These are phyloP conservation scores for Nicotiana benthamiana DNA, from an alignment of 257 asterid species.

Conservation along the genomic window DNA sequence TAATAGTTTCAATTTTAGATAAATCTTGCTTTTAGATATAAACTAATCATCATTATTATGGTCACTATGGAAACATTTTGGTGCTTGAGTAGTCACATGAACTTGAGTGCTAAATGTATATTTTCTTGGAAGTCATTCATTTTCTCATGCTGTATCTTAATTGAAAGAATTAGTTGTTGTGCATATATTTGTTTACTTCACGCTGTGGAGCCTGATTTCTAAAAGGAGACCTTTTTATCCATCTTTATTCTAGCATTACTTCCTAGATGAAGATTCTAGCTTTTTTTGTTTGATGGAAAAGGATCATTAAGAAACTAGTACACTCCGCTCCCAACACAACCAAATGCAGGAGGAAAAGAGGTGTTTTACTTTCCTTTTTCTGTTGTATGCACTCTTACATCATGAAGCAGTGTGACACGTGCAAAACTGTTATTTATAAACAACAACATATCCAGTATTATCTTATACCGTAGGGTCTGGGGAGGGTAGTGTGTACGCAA, in stretches of 20 bases:
- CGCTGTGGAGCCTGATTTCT: not conserved
- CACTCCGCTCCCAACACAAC: not conserved
- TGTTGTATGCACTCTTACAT: not conserved
- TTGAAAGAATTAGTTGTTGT: not conserved
- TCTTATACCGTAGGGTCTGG: too few relatives aligned
- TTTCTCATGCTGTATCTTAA: not conserved
- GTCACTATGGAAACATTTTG: not conserved
- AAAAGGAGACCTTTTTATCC: not conserved
- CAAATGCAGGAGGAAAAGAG: not conserved
- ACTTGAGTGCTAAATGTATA: not conserved
- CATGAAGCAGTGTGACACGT: not conserved
- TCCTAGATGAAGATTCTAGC: not conserved
- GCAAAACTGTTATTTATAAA: not conserved
- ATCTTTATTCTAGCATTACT: not conserved
- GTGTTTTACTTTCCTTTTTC: not conserved
- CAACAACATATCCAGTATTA: too few relatives aligned
- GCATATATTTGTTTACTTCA: not conserved
- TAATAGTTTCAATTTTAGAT: not conserved
- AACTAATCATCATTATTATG: not conserved
- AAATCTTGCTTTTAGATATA: not conserved
- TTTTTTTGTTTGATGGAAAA: not conserved
- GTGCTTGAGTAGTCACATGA: not conserved
- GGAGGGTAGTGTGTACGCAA: too few relatives aligned
- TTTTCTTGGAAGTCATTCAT: not conserved
- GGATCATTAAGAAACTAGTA: not conserved